These are phyloP conservation scores for Poa annua DNA, from an alignment of 176 grass and related monocot species.

Conservation along the genomic window DNA sequence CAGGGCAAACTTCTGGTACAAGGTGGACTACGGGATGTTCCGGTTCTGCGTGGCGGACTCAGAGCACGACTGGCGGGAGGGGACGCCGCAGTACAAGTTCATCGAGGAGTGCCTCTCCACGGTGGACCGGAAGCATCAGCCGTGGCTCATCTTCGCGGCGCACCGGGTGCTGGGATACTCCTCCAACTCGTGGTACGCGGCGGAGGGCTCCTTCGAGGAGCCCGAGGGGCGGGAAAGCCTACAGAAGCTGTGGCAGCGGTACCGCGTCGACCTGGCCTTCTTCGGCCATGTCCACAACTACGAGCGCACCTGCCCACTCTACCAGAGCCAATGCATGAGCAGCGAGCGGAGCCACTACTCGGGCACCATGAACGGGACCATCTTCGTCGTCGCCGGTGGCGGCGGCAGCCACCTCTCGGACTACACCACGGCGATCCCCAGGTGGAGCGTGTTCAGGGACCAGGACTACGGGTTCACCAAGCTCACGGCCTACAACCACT, in stretches of 20 bases:
- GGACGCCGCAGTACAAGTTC: constrained; percentile 68
- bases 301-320: constrained; percentile 79
- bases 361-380: constrained; percentile 76
- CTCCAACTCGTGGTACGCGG: constrained; percentile 55
- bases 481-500: constrained; percentile 93
- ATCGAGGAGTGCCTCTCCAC: constrained; percentile 80
- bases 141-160: constrained; percentile 78
- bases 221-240: constrained; percentile 84
- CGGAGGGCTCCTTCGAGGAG: constrained; percentile 72
- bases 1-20: constrained; percentile 84
- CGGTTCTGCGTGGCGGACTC: constrained; percentile 84
- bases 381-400: constrained; percentile 76
- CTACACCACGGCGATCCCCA: constrained; percentile 55
- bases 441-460: constrained; percentile 80
- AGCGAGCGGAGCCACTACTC: constrained; percentile 56
- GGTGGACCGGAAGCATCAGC: constrained; percentile 88
- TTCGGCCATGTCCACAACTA: constrained; percentile 93
- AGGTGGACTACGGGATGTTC: constrained; percentile 90
- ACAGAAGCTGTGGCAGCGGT: constrained; percentile 76
- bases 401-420: constrained; percentile 62
- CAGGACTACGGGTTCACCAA: constrained; percentile 70
- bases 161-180: constrained; percentile 92
- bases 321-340: constrained; percentile 76
- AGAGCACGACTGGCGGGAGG: constrained; percentile 87
- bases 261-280: constrained; percentile 81